These are phyloP conservation scores for Neofusicoccum ribis DNA, from an alignment of 2,329 filamentous ascomycete species.

Conservation along the genomic window DNA sequence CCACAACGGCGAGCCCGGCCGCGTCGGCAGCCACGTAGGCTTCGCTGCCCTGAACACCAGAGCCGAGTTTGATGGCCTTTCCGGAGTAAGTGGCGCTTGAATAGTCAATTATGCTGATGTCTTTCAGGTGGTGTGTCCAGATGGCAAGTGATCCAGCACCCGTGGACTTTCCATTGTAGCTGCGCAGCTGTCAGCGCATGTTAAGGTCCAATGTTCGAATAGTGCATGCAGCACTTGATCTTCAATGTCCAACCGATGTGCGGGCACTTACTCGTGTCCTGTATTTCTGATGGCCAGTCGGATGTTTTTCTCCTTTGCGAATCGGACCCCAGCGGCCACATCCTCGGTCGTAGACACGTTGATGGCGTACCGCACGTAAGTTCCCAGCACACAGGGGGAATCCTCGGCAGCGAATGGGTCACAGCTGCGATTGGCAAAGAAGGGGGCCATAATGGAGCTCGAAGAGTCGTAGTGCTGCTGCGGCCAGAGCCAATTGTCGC, in stretches of 20 bases:
- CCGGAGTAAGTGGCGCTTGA: constrained; percentile 27
- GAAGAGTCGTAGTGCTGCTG: constrained; percentile 11
- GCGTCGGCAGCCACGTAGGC: constrained; percentile 27
- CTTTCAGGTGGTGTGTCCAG: constrained; percentile 40
- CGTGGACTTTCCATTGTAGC: constrained; percentile 35
- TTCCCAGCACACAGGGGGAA: not conserved
- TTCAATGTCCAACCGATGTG: too few relatives aligned
- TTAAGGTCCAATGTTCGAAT: too few relatives aligned
- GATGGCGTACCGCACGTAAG: constrained; percentile 1
- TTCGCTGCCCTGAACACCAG: constrained; percentile 36
- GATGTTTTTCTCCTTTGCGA: too few relatives aligned
- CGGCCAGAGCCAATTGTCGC: constrained; percentile 30
- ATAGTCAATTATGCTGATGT: constrained; percentile 34
- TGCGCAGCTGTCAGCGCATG: not conserved
- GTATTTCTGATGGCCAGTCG: too few relatives aligned
- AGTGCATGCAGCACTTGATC: too few relatives aligned
- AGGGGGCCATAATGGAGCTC: constrained; percentile 11
- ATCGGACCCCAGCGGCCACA: too few relatives aligned
- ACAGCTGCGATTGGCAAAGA: constrained; percentile 21
- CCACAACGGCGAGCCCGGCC: constrained; percentile 27
- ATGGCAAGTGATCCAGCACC: constrained; percentile 35
- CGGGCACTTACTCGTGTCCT: too few relatives aligned
- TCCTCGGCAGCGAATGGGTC: not conserved
- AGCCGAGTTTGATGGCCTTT: constrained; percentile 31
- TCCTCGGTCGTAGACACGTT: not conserved